These are phyloP conservation scores for Colletotrichum sp. DNA, from an alignment of 2,329 filamentous ascomycete species.

Conservation along the genomic window DNA sequence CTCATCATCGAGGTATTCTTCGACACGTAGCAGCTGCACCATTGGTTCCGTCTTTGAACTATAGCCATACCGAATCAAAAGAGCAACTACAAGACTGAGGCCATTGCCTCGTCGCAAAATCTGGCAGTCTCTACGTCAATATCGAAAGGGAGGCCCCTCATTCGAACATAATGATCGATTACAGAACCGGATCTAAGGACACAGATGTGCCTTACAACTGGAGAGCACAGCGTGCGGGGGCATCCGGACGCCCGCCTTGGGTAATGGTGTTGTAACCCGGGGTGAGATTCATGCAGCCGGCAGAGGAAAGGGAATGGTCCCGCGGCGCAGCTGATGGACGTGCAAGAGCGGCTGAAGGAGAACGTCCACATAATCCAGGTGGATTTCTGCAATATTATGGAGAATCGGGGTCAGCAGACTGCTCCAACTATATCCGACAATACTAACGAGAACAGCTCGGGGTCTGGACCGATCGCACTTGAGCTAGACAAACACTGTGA, in stretches of 20 bases:
- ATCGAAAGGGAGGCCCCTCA: not conserved
- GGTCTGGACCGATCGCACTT: not conserved
- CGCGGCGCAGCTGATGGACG: not conserved
- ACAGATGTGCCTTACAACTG: not conserved
- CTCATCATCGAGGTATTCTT: not conserved
- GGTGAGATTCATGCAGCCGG: not conserved
- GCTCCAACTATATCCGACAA: not conserved
- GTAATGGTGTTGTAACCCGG: conserved; percentile 2
- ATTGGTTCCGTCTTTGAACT: not conserved
- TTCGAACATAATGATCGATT: not conserved
- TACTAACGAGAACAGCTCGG: not conserved
- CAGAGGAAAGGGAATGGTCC: not conserved
- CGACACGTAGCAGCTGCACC: not conserved
- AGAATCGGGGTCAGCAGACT: conserved; percentile 10
- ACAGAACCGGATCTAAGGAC: not conserved
- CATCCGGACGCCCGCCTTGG: not conserved
- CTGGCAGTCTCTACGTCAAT: conserved; percentile 8
- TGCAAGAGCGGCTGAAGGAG: not conserved
- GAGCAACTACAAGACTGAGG: not conserved
- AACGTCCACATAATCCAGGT: not conserved
- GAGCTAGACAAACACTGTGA: conserved; percentile 11
- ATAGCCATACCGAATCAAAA: not conserved
- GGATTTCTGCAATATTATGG: not conserved
- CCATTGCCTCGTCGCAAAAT: not conserved
- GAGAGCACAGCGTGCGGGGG: not conserved